Evolutionary conservation across 139 green algal species (phyloP).

Genomic region (Volvox africanus): DNA sequence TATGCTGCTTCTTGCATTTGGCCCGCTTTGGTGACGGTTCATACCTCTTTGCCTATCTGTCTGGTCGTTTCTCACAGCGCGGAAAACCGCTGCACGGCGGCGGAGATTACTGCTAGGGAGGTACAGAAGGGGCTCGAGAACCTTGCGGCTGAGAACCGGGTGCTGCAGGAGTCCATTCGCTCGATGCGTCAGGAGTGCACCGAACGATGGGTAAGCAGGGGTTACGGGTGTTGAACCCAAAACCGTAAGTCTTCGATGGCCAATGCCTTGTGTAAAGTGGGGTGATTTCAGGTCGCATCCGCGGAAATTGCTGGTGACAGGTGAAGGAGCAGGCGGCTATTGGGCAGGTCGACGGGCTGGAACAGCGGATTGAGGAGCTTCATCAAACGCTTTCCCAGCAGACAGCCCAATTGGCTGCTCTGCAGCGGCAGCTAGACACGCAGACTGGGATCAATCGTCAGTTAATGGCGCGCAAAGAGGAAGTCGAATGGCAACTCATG

Average conservation of each 20-base stretch:
- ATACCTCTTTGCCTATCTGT: no score
- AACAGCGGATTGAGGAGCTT: conserved; percentile 45
- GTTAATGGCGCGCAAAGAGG: conserved; percentile 71
- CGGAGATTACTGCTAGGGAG: conserved; percentile 40
- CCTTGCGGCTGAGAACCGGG: conserved; percentile 54
- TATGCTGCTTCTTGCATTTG: no score
- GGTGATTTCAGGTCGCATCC: no score
- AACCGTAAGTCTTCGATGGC: no score
- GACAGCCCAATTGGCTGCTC: neutral
- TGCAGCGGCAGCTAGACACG: conserved; percentile 47
- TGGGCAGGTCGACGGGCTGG: conserved; percentile 37
- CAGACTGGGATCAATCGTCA: conserved; percentile 64
- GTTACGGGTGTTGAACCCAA: no score
- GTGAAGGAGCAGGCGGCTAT: conserved; percentile 56
- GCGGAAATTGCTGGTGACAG: conserved; percentile 23
- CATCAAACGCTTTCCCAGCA: neutral
- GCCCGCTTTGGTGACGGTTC: no score
- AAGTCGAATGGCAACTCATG: conserved; percentile 81
- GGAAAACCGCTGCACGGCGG: neutral
- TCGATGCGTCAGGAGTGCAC: conserved; percentile 71
- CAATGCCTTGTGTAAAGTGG: no score
- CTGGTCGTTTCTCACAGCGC: neutral
- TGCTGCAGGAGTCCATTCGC: conserved; percentile 58
- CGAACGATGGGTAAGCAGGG: conserved; percentile 70
- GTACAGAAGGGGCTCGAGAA: conserved; percentile 38